These are phyloP conservation scores for Volvox reticuliferus DNA, from an alignment of 139 green algal species.

Conservation along the genomic window DNA sequence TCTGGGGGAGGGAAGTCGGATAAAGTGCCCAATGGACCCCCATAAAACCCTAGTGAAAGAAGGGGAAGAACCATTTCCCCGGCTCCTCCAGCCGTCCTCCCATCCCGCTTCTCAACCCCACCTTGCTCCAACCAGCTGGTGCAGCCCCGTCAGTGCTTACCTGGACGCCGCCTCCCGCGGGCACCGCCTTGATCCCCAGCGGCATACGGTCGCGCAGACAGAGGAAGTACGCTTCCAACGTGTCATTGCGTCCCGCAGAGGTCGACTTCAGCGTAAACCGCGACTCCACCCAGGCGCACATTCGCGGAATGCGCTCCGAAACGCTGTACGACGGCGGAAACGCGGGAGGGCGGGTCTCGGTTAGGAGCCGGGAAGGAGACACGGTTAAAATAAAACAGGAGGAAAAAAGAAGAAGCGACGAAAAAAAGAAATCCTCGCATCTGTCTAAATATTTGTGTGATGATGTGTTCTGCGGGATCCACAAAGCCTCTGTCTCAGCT, in stretches of 20 bases:
- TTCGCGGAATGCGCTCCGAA: conserved; percentile 61
- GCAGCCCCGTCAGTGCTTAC: background rate
- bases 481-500: too few species aligned
- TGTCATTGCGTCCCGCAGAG: conserved; percentile 35
- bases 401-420: too few species aligned
- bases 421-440: too few species aligned
- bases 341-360: background rate
- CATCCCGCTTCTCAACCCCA: too few species aligned
- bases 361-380: background rate
- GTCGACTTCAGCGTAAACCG: conserved; percentile 57
- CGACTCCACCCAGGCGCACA: conserved; percentile 72
- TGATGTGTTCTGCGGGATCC: too few species aligned
- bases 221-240: conserved; percentile 62
- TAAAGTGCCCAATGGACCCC: too few species aligned
- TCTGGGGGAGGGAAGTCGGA: too few species aligned
- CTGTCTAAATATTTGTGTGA: too few species aligned
- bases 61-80: too few species aligned
- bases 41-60: too few species aligned
- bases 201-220: conserved; percentile 65
- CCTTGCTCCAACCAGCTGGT: background rate
- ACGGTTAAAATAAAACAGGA: too few species aligned
- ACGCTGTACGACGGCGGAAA: conserved; percentile 8
- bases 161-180: conserved; percentile 39
- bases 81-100: too few species aligned
- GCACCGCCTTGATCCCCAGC: conserved; percentile 57